Evolutionary conservation across 192 early-diverging fungal genomes (phyloP).

Genomic region (Spinellus fusiger): DNA sequence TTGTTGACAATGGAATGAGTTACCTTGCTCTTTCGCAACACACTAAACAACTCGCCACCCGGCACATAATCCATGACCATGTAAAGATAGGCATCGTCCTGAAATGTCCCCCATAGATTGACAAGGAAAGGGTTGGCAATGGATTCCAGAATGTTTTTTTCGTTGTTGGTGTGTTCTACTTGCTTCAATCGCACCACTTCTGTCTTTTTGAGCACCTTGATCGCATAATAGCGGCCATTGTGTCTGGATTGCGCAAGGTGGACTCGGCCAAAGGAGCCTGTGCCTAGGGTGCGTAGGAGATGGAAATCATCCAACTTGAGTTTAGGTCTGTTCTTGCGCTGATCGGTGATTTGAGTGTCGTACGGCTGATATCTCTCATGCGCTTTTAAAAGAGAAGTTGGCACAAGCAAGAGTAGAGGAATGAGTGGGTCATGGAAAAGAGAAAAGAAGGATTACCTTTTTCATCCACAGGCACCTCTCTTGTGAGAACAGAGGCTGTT

Average conservation of each 20-base stretch:
- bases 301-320: conserved; percentile 8
- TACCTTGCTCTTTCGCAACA: conserved; percentile 76
- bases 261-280: conserved; percentile 95
- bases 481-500: too few relatives aligned
- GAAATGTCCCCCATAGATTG: conserved; percentile 83
- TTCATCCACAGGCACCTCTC: not conserved
- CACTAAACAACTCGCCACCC: conserved; percentile 94
- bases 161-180: conserved; percentile 82
- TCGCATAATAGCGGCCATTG: conserved; percentile 67
- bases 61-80: conserved; percentile 96
- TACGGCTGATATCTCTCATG: not conserved
- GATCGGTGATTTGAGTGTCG: not conserved
- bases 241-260: conserved; percentile 73
- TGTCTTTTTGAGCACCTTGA: conserved; percentile 80
- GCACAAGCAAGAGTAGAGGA: too few relatives aligned
- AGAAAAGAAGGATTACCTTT: not conserved
- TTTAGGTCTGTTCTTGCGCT: conserved; percentile 2
- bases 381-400: too few relatives aligned
- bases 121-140: conserved; percentile 75
- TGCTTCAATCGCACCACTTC: conserved; percentile 82
- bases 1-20: not conserved
- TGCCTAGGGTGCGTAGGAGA: conserved; percentile 53
- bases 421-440: too few relatives aligned
- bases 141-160: conserved; percentile 65
- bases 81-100: conserved; percentile 87